phyloP scores from a whole-genome alignment of 108 stramenopile genomes.

The Asterionellopsis glacialis region DNA sequence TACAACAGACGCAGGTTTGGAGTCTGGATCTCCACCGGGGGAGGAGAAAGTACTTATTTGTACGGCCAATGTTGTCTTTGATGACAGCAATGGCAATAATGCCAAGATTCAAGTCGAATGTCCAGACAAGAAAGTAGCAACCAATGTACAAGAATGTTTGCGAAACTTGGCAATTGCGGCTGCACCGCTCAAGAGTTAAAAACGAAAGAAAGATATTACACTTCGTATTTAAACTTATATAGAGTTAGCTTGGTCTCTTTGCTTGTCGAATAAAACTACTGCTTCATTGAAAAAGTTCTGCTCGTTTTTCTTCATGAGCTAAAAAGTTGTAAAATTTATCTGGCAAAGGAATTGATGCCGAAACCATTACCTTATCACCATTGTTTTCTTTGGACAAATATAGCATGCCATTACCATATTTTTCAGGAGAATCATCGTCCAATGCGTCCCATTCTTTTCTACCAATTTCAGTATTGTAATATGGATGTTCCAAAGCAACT shows the following conservation, averaged over 20 bases:
- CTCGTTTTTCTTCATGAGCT: conserved; percentile 10
- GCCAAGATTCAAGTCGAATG: conserved; percentile 80
- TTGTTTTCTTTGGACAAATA: conserved; percentile 18
- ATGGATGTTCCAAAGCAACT: conserved; percentile 69
- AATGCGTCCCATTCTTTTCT: conserved; percentile 22
- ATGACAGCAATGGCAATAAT: conserved; percentile 22
- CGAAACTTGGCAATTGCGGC: conserved; percentile 47
- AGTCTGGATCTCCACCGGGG: conserved; percentile 8
- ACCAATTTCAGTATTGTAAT: conserved; percentile 46
- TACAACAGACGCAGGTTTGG: conserved; percentile 52
- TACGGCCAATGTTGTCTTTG: conserved; percentile 63
- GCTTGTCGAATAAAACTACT: too few species aligned
- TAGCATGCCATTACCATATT: conserved; percentile 11
- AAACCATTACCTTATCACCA: conserved; percentile 38
- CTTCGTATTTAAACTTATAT: too few species aligned
- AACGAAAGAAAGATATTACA: too few species aligned
- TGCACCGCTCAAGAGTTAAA: conserved; percentile 23
- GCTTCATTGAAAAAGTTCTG: not conserved
- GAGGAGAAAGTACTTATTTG: conserved; percentile 44
- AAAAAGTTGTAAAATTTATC: conserved; percentile 42
- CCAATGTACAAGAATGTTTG: conserved; percentile 70
- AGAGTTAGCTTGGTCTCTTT: too few species aligned
- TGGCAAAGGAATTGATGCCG: conserved; percentile 46
- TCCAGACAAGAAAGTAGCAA: conserved; percentile 61
- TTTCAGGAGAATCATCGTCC: not conserved